Conservation (phyloP, 805 yeast genomes). For the Saturnispora galanensis region DNA sequence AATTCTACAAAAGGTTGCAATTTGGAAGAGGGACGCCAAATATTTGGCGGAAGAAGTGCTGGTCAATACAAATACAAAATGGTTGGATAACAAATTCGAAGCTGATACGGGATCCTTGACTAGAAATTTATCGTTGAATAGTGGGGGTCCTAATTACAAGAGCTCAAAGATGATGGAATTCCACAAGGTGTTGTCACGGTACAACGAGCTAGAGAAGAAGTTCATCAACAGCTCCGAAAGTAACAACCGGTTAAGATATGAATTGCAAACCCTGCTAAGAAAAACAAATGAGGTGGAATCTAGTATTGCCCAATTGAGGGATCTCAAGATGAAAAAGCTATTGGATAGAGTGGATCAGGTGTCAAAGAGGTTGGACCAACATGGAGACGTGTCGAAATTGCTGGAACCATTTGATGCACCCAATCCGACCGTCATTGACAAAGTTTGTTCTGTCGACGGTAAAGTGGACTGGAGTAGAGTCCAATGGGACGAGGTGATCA, state of each 20-base stretch:
- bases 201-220: conserved; percentile 27
- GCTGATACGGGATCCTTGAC: not conserved
- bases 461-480: conserved; percentile 8
- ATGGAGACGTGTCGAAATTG: not conserved
- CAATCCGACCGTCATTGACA: conserved; percentile 1
- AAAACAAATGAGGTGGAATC: conserved; percentile 63
- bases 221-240: conserved; percentile 43
- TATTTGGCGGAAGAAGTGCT: not conserved
- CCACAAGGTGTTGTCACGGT: conserved; percentile 15
- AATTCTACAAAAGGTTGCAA: conserved; percentile 6
- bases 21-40: conserved; percentile 5
- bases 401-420: not conserved
- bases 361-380: not conserved
- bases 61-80: conserved; percentile 4
- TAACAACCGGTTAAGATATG: conserved; percentile 56
- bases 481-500: conserved; percentile 8
- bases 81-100: conserved; percentile 1
- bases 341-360: conserved; percentile 12
- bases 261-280: conserved; percentile 45
- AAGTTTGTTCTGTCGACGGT: conserved; percentile 7
- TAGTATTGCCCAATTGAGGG: conserved; percentile 29
- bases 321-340: conserved; percentile 27
- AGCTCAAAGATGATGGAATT: conserved; percentile 2
- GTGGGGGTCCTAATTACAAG: not conserved
- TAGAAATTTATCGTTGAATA: conserved; percentile 2